Evolutionary conservation across 2,329 filamentous ascomycete species (phyloP).

Genomic region (Fusarium sp.): DNA sequence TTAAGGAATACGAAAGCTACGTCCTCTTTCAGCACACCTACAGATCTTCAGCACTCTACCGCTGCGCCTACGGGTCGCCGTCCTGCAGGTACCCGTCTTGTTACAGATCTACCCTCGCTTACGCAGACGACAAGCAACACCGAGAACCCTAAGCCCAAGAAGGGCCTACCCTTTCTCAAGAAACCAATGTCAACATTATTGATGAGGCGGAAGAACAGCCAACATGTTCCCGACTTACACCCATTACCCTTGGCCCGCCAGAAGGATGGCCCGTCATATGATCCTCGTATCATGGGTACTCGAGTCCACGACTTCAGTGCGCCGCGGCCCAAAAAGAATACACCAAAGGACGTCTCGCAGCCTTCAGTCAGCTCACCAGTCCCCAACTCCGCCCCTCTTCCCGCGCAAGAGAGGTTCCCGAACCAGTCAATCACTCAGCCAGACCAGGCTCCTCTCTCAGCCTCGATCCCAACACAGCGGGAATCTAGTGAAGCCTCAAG

Average conservation of each 20-base stretch:
- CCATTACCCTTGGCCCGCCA: conserved; percentile 59
- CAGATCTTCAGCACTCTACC: conserved; percentile 61
- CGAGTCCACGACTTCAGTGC: conserved; percentile 77
- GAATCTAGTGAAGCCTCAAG: conserved; percentile 53
- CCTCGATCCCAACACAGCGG: conserved; percentile 47
- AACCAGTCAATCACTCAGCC: conserved; percentile 12
- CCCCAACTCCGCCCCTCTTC: conserved; percentile 34
- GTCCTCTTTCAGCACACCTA: conserved; percentile 64
- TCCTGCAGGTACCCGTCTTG: conserved; percentile 59
- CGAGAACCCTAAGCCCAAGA: conserved; percentile 65
- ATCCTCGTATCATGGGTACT: conserved; percentile 76
- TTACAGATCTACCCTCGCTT: conserved; percentile 56
- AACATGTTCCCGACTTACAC: conserved; percentile 62
- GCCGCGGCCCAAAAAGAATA: conserved; percentile 63
- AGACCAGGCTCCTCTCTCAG: conserved; percentile 22
- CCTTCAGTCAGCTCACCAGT: conserved; percentile 28
- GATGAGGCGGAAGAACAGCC: conserved; percentile 69
- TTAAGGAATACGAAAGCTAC: conserved; percentile 53
- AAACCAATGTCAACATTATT: conserved; percentile 73
- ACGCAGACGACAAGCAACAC: conserved; percentile 51
- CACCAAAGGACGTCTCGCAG: conserved; percentile 28
- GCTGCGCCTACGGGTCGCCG: conserved; percentile 57
- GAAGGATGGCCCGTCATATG: conserved; percentile 66
- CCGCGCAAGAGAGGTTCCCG: conserved; percentile 37
- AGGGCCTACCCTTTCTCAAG: conserved; percentile 71